Conservation (phyloP, 1,139 yeast genomes). For the Kodamaea ohmeri region DNA sequence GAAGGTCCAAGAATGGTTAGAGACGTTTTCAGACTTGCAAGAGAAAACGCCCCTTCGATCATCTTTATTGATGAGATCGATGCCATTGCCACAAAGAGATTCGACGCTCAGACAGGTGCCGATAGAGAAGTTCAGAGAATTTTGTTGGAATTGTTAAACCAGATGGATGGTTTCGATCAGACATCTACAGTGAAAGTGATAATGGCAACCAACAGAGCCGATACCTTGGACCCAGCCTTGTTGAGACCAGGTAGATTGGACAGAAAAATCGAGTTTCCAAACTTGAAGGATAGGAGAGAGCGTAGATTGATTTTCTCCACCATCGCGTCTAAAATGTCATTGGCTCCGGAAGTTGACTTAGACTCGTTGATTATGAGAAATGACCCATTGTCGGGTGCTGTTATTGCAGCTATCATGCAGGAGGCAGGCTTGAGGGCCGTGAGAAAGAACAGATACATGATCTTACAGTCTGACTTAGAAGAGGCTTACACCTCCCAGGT, state of each 20-base stretch:
- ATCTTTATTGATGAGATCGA: slow-evolving; percentile 88
- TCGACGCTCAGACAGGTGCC: slow-evolving; percentile 99
- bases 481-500: slow-evolving; percentile 98
- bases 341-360: slow-evolving; percentile 96
- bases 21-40: slow-evolving; percentile 93
- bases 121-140: slow-evolving; percentile 99
- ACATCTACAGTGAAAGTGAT: slow-evolving; percentile 92
- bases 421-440: slow-evolving; percentile 99
- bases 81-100: slow-evolving; percentile 98
- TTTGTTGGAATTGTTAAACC: slow-evolving; percentile 89
- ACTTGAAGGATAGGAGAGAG: slow-evolving; percentile 93
- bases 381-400: slow-evolving; percentile 96
- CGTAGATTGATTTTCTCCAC: slow-evolving; percentile 95
- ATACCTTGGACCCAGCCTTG: slow-evolving; percentile 94
- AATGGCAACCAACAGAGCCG: slow-evolving; percentile 99
- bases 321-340: slow-evolving; percentile 94
- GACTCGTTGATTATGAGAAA: slow-evolving; percentile 93
- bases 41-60: slow-evolving; percentile 96
- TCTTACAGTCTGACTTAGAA: slow-evolving; percentile 90
- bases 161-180: slow-evolving; percentile 99
- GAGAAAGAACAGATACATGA: slow-evolving; percentile 95
- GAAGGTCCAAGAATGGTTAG: slow-evolving; percentile 99
- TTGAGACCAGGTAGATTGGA: slow-evolving; percentile 98
- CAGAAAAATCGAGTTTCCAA: slow-evolving; percentile 96
- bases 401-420: slow-evolving; percentile 99